Conservation (phyloP, 2,329 filamentous ascomycete genomes). For the Aspergillus sojae region DNA sequence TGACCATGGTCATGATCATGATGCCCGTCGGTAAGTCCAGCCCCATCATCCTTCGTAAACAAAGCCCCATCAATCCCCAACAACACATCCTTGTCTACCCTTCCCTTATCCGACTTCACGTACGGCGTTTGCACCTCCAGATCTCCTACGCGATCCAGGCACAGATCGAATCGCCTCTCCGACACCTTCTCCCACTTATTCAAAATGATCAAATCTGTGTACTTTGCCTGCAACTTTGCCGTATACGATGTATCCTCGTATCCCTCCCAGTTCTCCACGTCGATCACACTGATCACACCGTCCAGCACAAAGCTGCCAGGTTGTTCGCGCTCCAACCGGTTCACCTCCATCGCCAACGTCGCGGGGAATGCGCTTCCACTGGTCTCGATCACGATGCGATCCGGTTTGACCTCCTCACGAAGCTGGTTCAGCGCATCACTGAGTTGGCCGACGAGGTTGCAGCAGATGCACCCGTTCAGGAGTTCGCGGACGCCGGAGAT, state of each 20-base stretch:
- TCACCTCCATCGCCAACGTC: conserved; percentile 87
- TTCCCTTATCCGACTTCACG: conserved; percentile 81
- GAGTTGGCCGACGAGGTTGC: conserved; percentile 93
- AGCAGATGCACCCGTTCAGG: conserved; percentile 97
- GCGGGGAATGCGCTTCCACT: conserved; percentile 85
- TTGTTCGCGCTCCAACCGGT: conserved; percentile 69
- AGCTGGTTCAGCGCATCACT: conserved; percentile 78
- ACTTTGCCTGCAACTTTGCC: conserved; percentile 81
- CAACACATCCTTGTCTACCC: conserved; percentile 75
- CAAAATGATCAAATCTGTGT: conserved; percentile 87
- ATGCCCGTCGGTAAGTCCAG: conserved; percentile 29
- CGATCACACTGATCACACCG: conserved; percentile 85
- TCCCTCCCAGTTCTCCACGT: conserved; percentile 92
- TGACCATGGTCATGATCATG: conserved; percentile 41
- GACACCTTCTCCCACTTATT: conserved; percentile 87
- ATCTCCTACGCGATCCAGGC: conserved; percentile 76
- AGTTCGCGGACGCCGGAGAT: conserved; percentile 91
- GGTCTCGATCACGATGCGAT: conserved; percentile 93
- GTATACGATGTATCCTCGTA: conserved; percentile 92
- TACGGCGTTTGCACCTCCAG: conserved; percentile 78
- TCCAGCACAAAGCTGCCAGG: conserved; percentile 71
- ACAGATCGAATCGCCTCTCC: conserved; percentile 75
- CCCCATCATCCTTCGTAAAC: conserved; percentile 40
- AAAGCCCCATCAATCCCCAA: conserved; percentile 87
- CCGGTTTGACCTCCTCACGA: conserved; percentile 61